Base-by-base conservation (phyloP, 805 yeast species). In the Millerozyma acaciae region DNA sequence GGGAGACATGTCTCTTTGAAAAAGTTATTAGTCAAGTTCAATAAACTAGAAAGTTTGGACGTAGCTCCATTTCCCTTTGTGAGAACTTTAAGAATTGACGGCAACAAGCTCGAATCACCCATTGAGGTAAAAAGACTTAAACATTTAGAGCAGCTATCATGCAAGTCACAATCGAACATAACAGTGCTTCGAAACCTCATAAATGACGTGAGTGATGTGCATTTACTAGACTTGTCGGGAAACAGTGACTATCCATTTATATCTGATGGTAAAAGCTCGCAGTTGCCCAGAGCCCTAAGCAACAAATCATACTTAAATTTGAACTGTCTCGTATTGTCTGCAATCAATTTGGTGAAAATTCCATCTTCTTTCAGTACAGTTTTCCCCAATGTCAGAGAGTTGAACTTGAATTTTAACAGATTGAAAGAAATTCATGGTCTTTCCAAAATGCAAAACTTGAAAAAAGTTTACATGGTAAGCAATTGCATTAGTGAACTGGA, bases 361-460 rank as follows among this genome's bases (percentile, higher is more conserved):
- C 77, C 79, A 0, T 28, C 18, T 0, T 44, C 53, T 7, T 65
- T 75, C 35, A 45, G 57, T 5, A 35, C 45, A 2, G 30, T 57
- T 22, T 75, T 74, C 44, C 78, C 78, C 17, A 60, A 73, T 37
- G 55, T 75, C 26, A 38, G 61, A 14, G 72, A 68, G 30, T 49
- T 75, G 34, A 73, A 75, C 39, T 56, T 75, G 33, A 74, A 72
- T 38, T 75, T 75, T 53, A 75, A 75, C 47, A 57, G 53, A 23
- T 40, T 75, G 17, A 47, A 39, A 8, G 60, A 65, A 17, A 47
- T 75, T 22, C 31, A 40, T 5, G 60, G 53, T 1, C 46, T 75
- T 22, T 33, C 57, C 2, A 47, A 49, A 3, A 48, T 73, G 40
- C 43, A 38, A 8, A 55, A 57, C 30, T 51, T 75, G 30, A 55